phyloP scores from a whole-genome alignment of 305 asterid species.

The Plantago lanceolata region DNA sequence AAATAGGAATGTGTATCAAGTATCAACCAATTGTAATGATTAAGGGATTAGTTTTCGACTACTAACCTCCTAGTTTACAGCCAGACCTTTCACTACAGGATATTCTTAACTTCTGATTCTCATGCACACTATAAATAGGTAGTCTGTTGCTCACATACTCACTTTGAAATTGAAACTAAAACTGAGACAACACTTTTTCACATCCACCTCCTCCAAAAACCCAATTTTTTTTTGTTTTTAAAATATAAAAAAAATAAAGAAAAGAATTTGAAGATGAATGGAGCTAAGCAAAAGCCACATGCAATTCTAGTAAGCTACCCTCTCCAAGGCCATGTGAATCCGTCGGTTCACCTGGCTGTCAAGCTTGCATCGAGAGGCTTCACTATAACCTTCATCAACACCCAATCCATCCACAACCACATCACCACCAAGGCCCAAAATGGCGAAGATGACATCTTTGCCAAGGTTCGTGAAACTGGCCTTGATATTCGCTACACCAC shows the following conservation, averaged over 20 bases:
- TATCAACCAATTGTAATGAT: neutral
- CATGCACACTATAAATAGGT: slow-evolving; percentile 10
- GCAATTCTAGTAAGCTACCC: slow-evolving; percentile 33
- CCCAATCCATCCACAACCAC: slow-evolving; percentile 35
- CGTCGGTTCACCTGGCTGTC: slow-evolving; percentile 33
- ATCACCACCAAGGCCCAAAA: slow-evolving; percentile 18
- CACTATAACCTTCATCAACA: slow-evolving; percentile 42
- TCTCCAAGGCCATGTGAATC: slow-evolving; percentile 37
- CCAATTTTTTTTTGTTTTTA: too few species aligned
- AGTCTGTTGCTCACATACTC: neutral
- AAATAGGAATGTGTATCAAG: neutral
- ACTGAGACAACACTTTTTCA: neutral
- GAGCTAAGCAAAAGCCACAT: slow-evolving; percentile 29
- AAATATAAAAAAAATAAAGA: neutral
- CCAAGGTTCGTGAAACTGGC: slow-evolving; percentile 30
- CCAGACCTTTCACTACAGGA: slow-evolving; percentile 2
- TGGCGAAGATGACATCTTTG: slow-evolving; percentile 24
- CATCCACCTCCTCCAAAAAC: neutral
- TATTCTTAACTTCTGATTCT: neutral
- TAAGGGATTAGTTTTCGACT: neutral
- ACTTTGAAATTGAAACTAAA: neutral
- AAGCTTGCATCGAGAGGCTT: slow-evolving; percentile 35
- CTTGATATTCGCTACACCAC: slow-evolving; percentile 50
- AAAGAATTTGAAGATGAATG: slow-evolving; percentile 15
- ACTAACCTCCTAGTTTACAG: slow-evolving; percentile 13